Base-by-base conservation (phyloP, 2,329 filamentous ascomycete genomes). In the Pseudocercospora eumusae region DNA sequence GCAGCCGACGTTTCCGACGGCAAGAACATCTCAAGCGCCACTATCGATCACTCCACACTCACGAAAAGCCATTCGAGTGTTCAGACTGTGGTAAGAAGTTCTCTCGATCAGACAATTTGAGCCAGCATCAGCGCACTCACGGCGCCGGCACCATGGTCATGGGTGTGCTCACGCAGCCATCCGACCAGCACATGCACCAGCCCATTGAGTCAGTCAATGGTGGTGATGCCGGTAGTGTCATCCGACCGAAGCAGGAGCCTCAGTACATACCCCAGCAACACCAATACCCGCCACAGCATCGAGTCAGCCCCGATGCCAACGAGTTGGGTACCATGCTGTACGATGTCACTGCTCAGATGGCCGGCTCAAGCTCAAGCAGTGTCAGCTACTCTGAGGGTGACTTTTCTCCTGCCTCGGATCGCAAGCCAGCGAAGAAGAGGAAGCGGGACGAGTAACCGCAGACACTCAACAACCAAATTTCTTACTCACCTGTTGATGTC, bases 11-110 rank as follows among this genome's bases (percentile, higher is more conserved):
- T 64, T 99, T 99, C 89, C 90, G 95, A 66, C 91, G 95, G 66
- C 95, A 99, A 80, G 95, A 99, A 79, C 95, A 99, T 75, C 86
- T 99, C 64, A 99, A 99, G 87, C 91, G 95, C 66, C 95, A 99
- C 83, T 96, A 96, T 83, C 89, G 95, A 70, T 98, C 95, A 62
- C 91, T 99, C 53, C 95, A 99, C 83, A 99, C 95, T 1, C 89
- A 96, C 75, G 95, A 98, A 76, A 99, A 98, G 87, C 95, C 95
- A 4, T 99, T 98, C 73, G 92, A 96, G 81, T 99, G 95, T 83
- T 86, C 88, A 68, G 93, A 99, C 81, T 99, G 95, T 74, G 93
- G 95, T 71, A 99, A 99, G 89, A 97, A 96, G 83, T 99, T 98
- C 81, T 98, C 93, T 20, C 89, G 95, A 72, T 96, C 91, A 71